Conservation (phyloP, 768 basidiomycete genomes). For the Xerocomus brunneocitrinus region DNA sequence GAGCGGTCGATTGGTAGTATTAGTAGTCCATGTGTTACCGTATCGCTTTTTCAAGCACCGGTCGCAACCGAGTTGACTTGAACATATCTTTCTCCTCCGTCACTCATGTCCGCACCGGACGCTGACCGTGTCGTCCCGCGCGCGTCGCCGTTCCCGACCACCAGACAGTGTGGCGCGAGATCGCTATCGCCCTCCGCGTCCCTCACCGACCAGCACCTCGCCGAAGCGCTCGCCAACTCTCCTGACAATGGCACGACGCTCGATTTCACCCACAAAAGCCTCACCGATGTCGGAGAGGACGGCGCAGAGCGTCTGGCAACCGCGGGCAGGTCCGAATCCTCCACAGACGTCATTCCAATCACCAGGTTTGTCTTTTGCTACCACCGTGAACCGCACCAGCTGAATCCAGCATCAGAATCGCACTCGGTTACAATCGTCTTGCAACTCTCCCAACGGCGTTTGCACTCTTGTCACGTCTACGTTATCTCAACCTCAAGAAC, state of each 20-base stretch:
- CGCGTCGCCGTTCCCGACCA: conserved; percentile 26
- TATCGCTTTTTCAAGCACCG: conserved; percentile 23
- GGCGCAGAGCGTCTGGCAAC: conserved; percentile 76
- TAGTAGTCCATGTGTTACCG: conserved; percentile 8
- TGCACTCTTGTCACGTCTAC: conserved; percentile 61
- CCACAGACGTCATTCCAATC: conserved; percentile 49
- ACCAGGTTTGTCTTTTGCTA: conserved; percentile 47
- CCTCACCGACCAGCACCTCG: conserved; percentile 54
- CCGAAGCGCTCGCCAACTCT: conserved; percentile 61
- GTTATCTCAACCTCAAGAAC: conserved; percentile 84
- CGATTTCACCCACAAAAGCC: conserved; percentile 72
- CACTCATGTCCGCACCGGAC: conserved; percentile 19
- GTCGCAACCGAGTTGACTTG: conserved; percentile 25
- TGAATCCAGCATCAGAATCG: conserved; percentile 51
- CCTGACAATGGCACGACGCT: conserved; percentile 79
- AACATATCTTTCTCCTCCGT: conserved; percentile 18
- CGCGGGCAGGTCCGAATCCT: conserved; percentile 36
- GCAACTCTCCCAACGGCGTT: conserved; percentile 73
- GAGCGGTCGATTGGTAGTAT: neutral
- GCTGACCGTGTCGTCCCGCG: conserved; percentile 26
- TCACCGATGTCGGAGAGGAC: conserved; percentile 70
- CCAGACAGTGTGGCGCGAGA: conserved; percentile 23
- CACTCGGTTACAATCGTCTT: conserved; percentile 82
- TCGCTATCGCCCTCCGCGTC: conserved; percentile 35
- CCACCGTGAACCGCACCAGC: conserved; percentile 4